Evolutionary conservation across 129 eudicot species (phyloP).

Genomic region (Lactuca sativa): DNA sequence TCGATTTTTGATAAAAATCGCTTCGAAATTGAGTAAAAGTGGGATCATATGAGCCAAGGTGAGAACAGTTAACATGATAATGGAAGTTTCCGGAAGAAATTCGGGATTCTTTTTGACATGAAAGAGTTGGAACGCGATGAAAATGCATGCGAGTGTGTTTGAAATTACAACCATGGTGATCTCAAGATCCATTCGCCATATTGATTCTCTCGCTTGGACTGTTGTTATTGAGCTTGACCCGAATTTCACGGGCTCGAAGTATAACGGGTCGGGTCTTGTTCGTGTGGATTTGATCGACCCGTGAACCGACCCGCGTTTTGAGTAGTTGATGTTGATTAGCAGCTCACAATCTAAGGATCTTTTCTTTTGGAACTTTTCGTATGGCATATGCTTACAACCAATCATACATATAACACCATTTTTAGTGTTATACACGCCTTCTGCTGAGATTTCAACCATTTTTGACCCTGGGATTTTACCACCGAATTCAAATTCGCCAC

Average conservation of each 20-base stretch:
- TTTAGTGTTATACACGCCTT: slow-evolving; percentile 65
- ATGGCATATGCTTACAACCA: slow-evolving; percentile 64
- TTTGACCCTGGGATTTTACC: slow-evolving; percentile 23
- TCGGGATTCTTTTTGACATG: slow-evolving; percentile 60
- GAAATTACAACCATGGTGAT: slow-evolving; percentile 89
- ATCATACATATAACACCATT: slow-evolving; percentile 73
- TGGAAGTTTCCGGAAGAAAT: slow-evolving; percentile 61
- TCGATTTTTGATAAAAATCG: slow-evolving; percentile 52
- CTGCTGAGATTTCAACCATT: slow-evolving; percentile 63
- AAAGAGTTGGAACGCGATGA: slow-evolving; percentile 66
- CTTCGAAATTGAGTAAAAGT: slow-evolving; percentile 77
- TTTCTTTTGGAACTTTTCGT: slow-evolving; percentile 32
- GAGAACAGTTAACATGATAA: slow-evolving; percentile 67
- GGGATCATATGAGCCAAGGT: slow-evolving; percentile 79
- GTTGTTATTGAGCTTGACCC: slow-evolving; percentile 55
- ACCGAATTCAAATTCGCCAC: slow-evolving; percentile 52
- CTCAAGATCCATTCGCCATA: slow-evolving; percentile 93
- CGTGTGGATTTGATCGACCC: slow-evolving; percentile 77
- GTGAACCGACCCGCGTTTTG: slow-evolving; percentile 37
- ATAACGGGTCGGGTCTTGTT: slow-evolving; percentile 55
- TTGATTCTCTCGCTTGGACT: slow-evolving; percentile 54
- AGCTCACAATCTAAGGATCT: slow-evolving; percentile 70
- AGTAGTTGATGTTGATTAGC: slow-evolving; percentile 49
- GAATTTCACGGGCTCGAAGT: slow-evolving; percentile 59
- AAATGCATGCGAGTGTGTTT: slow-evolving; percentile 75